Evolutionary conservation across 1,139 yeast species (phyloP), one percentile per base, ranked within the genome.

Genomic region (Sugiyamaella castrensis): DNA sequence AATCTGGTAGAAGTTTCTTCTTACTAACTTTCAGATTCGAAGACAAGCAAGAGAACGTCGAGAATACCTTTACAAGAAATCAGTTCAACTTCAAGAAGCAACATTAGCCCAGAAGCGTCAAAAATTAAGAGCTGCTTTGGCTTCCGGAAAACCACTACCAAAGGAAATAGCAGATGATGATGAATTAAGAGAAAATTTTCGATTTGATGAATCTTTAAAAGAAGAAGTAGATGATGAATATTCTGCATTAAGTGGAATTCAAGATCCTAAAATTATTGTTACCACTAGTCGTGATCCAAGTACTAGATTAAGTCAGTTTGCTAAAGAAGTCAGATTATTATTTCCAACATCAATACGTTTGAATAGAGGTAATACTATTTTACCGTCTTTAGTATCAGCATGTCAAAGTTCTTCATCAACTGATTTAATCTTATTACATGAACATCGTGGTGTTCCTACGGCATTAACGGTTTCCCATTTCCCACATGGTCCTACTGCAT

Each of bases 391-490:
- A 44, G 96, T 89, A 4, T 79, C 84, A 43, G 89, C 96, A 1
- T 89, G 98, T 68, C 79, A 84, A 50, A 78, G 82, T 34, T 76
- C 85, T 0, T 81, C 81, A 9, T 81, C 92, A 9, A 84, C 95
- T 2, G 99, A 92, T 65, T 71, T 94, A 61, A 74, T 92, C 19
- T 76, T 94, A 6, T 71, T 94, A 36, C 98, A 92, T 68, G 99
- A 92, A 67, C 98, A 92, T 69, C 79, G 99, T 69, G 99, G 99
- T 77, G 92, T 88, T 0, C 99, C 99, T 45, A 89, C 97, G 0
- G 87, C 97, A 1, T 64, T 92, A 53, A 92, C 98, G 1, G 73
- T 92, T 32, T 84, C 95, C 38, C 99, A 92, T 73, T 87, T 94
- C 68, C 99, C 98, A 4, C 96, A 92, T 67, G 99, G 99, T 0